Evolutionary conservation across 345 rosid genomes (phyloP), one percentile per base, ranked within the genome.

Genomic region (Atalantia buxifolia): DNA sequence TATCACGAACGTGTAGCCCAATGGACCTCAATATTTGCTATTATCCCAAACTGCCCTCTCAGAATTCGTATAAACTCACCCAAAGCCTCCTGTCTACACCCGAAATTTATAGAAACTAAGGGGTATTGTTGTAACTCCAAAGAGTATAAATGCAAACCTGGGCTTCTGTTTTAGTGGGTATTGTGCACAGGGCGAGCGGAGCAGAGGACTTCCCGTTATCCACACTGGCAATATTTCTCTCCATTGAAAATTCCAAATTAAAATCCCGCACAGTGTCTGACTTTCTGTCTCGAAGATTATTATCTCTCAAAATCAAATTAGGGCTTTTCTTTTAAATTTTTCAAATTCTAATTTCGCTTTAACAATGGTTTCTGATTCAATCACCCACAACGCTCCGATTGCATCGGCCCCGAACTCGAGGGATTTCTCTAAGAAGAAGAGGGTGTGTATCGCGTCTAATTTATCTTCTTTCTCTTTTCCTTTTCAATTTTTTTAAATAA

Each of bases 161-260:
- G 61, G 68, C 25, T 68, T 55, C 53, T 21, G 31, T 45, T 66
- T 25, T 38, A 28, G 42, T 28, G 13, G 19, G 77, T 12, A 21
- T 33, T 22, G 42, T 42, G 33, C 19, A 42, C 64, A 71, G 71
- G 77, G 76, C 75, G 88, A 87, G 88, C 82, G 88, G 83, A 83
- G 89, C 85, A 77, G 93, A 87, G 87, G 83, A 85, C 91, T 92
- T 91, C 88, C 89, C 88, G 97, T 94, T 90, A 89, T 89, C 97
- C 87, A 78, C 69, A 35, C 75, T 69, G 60, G 61, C 61, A 57
- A 59, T 68, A 27, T 66, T 80, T 82, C 69, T 78, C 77, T 85
- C 80, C 83, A 74, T 80, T 68, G 67, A 71, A 40, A 74, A 74
- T 71, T 63, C 79, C 3, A 31, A 79, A 72, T 59, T 57, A 66